Evolutionary conservation across 2,329 filamentous ascomycete genomes (phyloP), one percentile per base, ranked within the genome.

Genomic region (Orbilia oligospora): DNA sequence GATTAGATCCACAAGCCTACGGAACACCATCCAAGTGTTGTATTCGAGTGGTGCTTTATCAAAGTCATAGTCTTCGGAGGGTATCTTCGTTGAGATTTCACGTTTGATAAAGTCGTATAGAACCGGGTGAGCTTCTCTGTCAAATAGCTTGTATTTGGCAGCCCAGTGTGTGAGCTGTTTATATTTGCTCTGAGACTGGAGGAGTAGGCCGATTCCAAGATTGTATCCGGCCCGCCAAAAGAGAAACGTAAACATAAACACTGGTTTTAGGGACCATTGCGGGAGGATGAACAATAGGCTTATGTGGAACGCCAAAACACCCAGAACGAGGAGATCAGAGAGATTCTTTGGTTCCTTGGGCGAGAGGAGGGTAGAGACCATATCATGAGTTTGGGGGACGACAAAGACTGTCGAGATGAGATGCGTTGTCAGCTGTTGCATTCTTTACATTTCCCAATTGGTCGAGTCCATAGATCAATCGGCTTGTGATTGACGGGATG

Each of bases 21-120:
- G 91, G 86, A 99, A 99, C 81, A 97, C 90, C 71, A 99, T 89
- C 96, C 96, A 99, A 49, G 96, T 97, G 86, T 99, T 99, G 89
- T 98, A 99, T 88, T 99, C 96, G 84, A 98, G 88, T 16, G 96
- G 96, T 0, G 95, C 95, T 82, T 92, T 89, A 82, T 97, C 94
- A 83, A 99, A 97, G 80, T 91, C 90, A 87, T 98, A 99, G 86
- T 99, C 94, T 75, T 82, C 76, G 83, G 92, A 89, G 2, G 93
- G 91, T 80, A 99, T 97, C 86, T 99, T 98, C 82, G 93, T 92
- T 86, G 98, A 94, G 84, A 97, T 88, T 85, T 99, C 96, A 76
- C 88, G 88, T 85, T 97, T 97, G 82, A 99, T 87, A 80, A 97
- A 88, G 48, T 89, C 88, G 87, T 97, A 97, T 67, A 98, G 87